Evolutionary conservation across 495 filamentous ascomycete genomes (phyloP), one percentile per base, ranked within the genome.

Genomic region (Aspergillus biplanus): DNA sequence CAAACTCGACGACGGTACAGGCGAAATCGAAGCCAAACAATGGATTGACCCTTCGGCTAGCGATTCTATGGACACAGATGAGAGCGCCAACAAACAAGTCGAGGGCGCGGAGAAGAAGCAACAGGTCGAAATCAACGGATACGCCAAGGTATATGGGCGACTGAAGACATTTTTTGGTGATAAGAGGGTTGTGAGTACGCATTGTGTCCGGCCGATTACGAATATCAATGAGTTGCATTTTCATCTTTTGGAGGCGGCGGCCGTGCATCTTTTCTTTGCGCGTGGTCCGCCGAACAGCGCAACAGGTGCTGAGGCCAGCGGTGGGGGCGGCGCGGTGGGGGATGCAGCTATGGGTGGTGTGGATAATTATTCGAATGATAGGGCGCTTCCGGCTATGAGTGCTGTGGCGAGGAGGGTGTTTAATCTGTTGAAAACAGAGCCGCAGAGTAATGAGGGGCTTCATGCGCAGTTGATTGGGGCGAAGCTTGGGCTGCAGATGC

Each of bases 1-100:
- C 85, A 89, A 87, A 67, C 77, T 98, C 66, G 96, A 98, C 78
- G 95, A 99, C 78, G 95, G 96, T 75, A 98, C 95, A 0, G 95
- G 92, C 61, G 82, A 86, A 33, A 87, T 97, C 59, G 95, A 99
- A 80, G 93, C 92, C 46, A 97, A 97, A 81, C 86, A 91, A 74
- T 98, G 92, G 92, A 79, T 93, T 21, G 92, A 97, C 78, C 72
- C 82, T 7, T 78, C 81, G 59, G 74, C 73, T 7, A 74, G 72
- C 11, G 82, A 85, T 33, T 77, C 74, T 34, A 83, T 83, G 75
- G 82, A 85, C 54, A 80, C 70, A 18, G 58, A 66, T 16, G 64
- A 62, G 7, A 71, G 79, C 52, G 74, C 74, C 16, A 70, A 68
- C 61, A 78, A 78, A 42, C 67, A 65, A 21, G 70, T 57, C 33